Conservation (phyloP, 225 moss, liverwort and hornwort species). For the Sphagnum contortum region DNA sequence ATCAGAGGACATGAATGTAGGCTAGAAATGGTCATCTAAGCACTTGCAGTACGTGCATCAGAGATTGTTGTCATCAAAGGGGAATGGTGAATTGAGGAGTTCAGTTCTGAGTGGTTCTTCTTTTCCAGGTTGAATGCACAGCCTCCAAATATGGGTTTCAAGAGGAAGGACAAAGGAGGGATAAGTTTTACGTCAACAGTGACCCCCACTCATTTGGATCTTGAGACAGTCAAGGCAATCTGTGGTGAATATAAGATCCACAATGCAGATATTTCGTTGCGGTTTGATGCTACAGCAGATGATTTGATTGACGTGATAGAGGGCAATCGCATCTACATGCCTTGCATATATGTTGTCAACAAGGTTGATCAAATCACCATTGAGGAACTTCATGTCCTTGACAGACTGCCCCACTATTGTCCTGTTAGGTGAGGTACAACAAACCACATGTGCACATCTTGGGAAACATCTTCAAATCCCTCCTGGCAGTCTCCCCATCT, state of each 20-base stretch:
- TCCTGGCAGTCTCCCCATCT: too few relatives aligned
- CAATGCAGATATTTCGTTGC: conserved; percentile 81
- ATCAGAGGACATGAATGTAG: too few relatives aligned
- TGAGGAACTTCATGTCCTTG: conserved; percentile 82
- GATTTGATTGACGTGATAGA: conserved; percentile 92
- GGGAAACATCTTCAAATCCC: too few relatives aligned
- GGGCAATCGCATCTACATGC: conserved; percentile 93
- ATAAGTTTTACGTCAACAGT: conserved; percentile 86
- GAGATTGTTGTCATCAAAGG: too few relatives aligned
- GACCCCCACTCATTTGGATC: conserved; percentile 61
- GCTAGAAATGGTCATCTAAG: too few relatives aligned
- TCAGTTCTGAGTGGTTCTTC: too few relatives aligned
- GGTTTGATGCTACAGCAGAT: conserved; percentile 87
- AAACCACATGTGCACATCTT: too few relatives aligned
- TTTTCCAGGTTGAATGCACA: conserved; percentile 49
- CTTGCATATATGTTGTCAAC: conserved; percentile 87
- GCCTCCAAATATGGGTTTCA: conserved; percentile 78
- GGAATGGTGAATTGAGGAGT: too few relatives aligned
- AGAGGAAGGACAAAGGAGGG: conserved; percentile 90
- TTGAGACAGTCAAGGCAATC: conserved; percentile 91
- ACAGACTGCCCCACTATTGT: conserved; percentile 87
- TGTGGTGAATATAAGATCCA: conserved; percentile 92
- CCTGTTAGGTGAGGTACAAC: conserved; percentile 46
- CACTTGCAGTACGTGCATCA: too few relatives aligned
- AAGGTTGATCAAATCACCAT: conserved; percentile 93